phyloP scores from a whole-genome alignment of 2,329 filamentous ascomycete species.

The Fusarium verticillioides region DNA sequence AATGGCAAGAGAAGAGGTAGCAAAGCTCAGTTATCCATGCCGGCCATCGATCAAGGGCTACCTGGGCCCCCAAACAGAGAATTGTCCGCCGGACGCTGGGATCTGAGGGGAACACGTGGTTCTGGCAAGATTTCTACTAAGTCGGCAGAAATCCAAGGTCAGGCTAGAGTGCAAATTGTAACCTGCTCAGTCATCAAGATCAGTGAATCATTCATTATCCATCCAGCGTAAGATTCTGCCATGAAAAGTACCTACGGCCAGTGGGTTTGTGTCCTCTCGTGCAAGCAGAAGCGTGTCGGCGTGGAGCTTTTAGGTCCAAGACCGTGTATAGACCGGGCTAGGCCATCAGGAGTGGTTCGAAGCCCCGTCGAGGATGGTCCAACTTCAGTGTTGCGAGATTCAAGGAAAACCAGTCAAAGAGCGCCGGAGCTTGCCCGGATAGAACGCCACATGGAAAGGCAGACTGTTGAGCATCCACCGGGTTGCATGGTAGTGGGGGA shows the following conservation, averaged over 20 bases:
- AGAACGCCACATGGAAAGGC: slow-evolving; percentile 30
- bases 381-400: slow-evolving; percentile 15
- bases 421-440: slow-evolving; percentile 24
- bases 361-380: slow-evolving; percentile 24
- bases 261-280: neutral
- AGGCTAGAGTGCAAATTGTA: neutral
- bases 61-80: neutral
- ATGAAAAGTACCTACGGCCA: neutral
- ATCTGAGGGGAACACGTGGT: neutral
- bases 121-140: neutral
- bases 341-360: slow-evolving; percentile 38
- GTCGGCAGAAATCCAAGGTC: neutral
- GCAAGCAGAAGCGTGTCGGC: neutral
- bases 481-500: neutral
- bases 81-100: slow-evolving; percentile 1
- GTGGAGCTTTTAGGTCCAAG: slow-evolving; percentile 12
- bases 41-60: neutral
- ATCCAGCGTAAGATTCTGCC: neutral
- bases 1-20: slow-evolving; percentile 1
- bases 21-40: neutral
- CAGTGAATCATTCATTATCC: neutral
- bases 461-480: slow-evolving; percentile 6
- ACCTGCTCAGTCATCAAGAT: neutral
- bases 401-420: slow-evolving; percentile 21
- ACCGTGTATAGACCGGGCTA: slow-evolving; percentile 33